Evolutionary conservation across 495 filamentous ascomycete genomes (phyloP).

Genomic region (Glonium stellatum): DNA sequence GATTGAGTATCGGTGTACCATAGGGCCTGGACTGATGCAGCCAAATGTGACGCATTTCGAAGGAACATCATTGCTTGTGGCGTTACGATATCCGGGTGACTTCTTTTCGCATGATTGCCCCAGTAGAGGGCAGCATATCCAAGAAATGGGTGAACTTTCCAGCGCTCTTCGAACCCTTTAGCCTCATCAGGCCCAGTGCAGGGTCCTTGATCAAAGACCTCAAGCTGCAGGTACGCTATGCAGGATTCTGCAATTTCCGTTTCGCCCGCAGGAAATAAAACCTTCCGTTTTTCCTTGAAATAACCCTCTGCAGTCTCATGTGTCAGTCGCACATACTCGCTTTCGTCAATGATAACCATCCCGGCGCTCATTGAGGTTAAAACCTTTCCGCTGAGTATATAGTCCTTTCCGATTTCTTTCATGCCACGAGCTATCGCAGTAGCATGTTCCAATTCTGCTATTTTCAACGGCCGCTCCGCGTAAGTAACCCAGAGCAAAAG

Average conservation of each 20-base stretch:
- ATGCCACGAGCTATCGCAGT: slow-evolving; percentile 10
- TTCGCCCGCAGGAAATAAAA: slow-evolving; percentile 9
- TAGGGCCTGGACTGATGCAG: slow-evolving; percentile 11
- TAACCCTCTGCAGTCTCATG: slow-evolving; percentile 18
- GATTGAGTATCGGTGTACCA: slow-evolving; percentile 17
- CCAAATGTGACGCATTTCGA: slow-evolving; percentile 4
- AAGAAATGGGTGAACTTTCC: slow-evolving; percentile 9
- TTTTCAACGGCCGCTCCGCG: slow-evolving; percentile 8
- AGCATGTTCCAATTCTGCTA: slow-evolving; percentile 13
- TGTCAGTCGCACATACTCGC: slow-evolving; percentile 10
- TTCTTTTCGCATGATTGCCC: slow-evolving; percentile 11
- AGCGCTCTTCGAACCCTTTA: slow-evolving; percentile 3
- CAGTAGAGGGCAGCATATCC: slow-evolving; percentile 12
- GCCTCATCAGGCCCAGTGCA: slow-evolving; percentile 6
- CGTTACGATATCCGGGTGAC: slow-evolving; percentile 7
- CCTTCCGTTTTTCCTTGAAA: slow-evolving; percentile 6
- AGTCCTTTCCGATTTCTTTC: slow-evolving; percentile 7
- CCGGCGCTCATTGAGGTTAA: slow-evolving; percentile 14
- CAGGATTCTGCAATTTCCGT: slow-evolving; percentile 17
- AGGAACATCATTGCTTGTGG: slow-evolving; percentile 18
- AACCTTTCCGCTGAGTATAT: slow-evolving; percentile 11
- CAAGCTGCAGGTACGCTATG: slow-evolving; percentile 13
- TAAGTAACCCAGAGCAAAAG: slow-evolving; percentile 16
- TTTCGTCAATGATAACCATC: slow-evolving; percentile 15
- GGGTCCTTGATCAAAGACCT: slow-evolving; percentile 6